Percentiles rank a stretch among this genome's conserved stretches.
phyloP scores from a whole-genome alignment of 2,329 filamentous ascomycete genomes.

The Cladophialophora yegresii region DNA sequence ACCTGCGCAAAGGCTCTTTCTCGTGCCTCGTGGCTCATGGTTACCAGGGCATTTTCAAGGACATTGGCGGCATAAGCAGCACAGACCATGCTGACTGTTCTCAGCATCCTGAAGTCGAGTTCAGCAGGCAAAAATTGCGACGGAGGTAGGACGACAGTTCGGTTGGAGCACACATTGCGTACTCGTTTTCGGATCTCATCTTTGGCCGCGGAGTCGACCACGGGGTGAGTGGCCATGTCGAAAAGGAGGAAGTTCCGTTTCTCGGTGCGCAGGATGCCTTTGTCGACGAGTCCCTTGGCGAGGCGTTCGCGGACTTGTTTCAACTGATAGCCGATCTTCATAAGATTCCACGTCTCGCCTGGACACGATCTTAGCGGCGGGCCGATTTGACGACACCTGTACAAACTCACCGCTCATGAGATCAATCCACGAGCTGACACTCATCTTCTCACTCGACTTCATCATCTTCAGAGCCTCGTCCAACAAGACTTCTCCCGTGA shows the following conservation, averaged over 20 bases:
- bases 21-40: slow-evolving; percentile 87
- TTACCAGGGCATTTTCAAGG: slow-evolving; percentile 93
- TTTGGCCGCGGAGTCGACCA: slow-evolving; percentile 94
- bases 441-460: slow-evolving; percentile 99
- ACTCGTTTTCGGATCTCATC: slow-evolving; percentile 94
- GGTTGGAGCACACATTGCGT: slow-evolving; percentile 86
- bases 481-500: slow-evolving; percentile 94
- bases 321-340: slow-evolving; percentile 99
- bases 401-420: slow-evolving; percentile 82
- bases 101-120: slow-evolving; percentile 88
- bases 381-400: slow-evolving; percentile 2
- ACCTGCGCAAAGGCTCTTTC: slow-evolving; percentile 96
- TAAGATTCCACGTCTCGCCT: slow-evolving; percentile 99
- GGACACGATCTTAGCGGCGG: slow-evolving; percentile 16
- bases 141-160: slow-evolving; percentile 84
- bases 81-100: slow-evolving; percentile 95
- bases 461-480: slow-evolving; percentile 99
- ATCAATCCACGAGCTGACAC: slow-evolving; percentile 98
- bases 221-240: slow-evolving; percentile 98
- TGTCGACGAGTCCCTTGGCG: slow-evolving; percentile 96
- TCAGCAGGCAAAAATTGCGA: slow-evolving; percentile 91
- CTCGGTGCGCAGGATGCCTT: slow-evolving; percentile 96
- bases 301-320: slow-evolving; percentile 98
- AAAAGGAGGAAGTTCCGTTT: slow-evolving; percentile 99
- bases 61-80: slow-evolving; percentile 98